Evolutionary conservation across 1,139 yeast genomes (phyloP).

Genomic region (Saccharomycopsis hybrid): DNA sequence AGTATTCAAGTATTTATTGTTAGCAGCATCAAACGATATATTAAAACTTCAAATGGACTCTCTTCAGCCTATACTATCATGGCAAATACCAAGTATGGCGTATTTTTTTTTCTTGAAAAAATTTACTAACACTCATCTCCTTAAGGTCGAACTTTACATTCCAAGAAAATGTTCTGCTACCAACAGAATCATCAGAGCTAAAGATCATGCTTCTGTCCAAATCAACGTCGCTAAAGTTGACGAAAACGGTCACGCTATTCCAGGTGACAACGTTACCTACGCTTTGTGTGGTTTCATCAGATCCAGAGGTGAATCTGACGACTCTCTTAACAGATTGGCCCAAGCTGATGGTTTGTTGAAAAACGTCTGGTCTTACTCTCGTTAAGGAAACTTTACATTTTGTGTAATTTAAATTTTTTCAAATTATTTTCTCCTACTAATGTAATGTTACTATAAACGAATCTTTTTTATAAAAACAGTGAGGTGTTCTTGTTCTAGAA

Average conservation of each 20-base stretch:
- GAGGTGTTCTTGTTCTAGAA: no score
- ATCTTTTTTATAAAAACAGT: background rate
- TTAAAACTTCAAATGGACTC: background rate
- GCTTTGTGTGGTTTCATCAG: conserved; percentile 96
- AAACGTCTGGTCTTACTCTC: conserved; percentile 99
- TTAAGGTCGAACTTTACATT: conserved; percentile 99
- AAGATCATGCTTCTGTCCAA: conserved; percentile 99
- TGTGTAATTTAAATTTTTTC: background rate
- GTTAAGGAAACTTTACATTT: conserved; percentile 45
- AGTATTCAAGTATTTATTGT: no score
- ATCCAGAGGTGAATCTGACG: conserved; percentile 93
- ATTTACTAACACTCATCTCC: no score
- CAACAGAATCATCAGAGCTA: conserved; percentile 99
- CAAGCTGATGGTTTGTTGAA: conserved; percentile 97
- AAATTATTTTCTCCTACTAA: conserved; percentile 1
- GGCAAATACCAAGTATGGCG: no score
- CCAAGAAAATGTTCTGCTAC: conserved; percentile 99
- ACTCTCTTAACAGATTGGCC: conserved; percentile 98
- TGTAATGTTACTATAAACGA: conserved; percentile 17
- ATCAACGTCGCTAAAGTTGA: conserved; percentile 83
- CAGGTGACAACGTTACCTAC: conserved; percentile 89
- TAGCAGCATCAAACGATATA: no score
- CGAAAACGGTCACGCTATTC: conserved; percentile 92
- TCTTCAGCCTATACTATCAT: background rate
- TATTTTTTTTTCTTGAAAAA: no score